Percentiles rank a stretch among this genome's conserved stretches.
Evolutionary conservation across 2,329 filamentous ascomycete genomes (phyloP).

Genomic region (Teratosphaeria gauchensis): DNA sequence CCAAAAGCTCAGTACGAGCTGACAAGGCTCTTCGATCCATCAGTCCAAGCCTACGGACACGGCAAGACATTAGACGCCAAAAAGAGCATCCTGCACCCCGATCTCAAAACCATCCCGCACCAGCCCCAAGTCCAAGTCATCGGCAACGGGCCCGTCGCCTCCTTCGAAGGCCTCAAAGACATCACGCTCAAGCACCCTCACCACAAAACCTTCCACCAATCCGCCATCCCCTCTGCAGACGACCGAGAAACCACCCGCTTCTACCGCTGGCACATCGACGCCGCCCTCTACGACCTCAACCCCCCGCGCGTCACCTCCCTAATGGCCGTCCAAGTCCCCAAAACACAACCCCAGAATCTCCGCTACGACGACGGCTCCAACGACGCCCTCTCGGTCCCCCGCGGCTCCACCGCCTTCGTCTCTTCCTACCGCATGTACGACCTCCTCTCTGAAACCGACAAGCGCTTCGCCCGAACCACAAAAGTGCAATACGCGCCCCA

Average conservation of each 20-base stretch:
- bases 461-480: slow-evolving; percentile 57
- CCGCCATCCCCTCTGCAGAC: slow-evolving; percentile 51
- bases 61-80: slow-evolving; percentile 63
- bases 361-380: slow-evolving; percentile 63
- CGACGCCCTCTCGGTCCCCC: slow-evolving; percentile 57
- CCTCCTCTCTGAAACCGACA: slow-evolving; percentile 53
- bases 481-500: slow-evolving; percentile 68
- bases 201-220: slow-evolving; percentile 65
- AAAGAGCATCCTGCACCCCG: slow-evolving; percentile 60
- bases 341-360: slow-evolving; percentile 54
- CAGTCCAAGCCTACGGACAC: slow-evolving; percentile 58
- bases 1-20: slow-evolving; percentile 65
- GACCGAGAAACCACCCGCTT: slow-evolving; percentile 51
- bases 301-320: slow-evolving; percentile 64
- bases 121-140: slow-evolving; percentile 75
- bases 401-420: slow-evolving; percentile 69
- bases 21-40: slow-evolving; percentile 63
- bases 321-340: slow-evolving; percentile 63
- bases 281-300: slow-evolving; percentile 65
- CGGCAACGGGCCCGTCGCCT: slow-evolving; percentile 59
- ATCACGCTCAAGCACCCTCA: slow-evolving; percentile 65
- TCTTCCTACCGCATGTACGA: slow-evolving; percentile 64
- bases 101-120: slow-evolving; percentile 70
- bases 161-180: slow-evolving; percentile 62
- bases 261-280: slow-evolving; percentile 75